Base-by-base conservation (phyloP, 345 rosid species). In the Barbarea vulgaris region DNA sequence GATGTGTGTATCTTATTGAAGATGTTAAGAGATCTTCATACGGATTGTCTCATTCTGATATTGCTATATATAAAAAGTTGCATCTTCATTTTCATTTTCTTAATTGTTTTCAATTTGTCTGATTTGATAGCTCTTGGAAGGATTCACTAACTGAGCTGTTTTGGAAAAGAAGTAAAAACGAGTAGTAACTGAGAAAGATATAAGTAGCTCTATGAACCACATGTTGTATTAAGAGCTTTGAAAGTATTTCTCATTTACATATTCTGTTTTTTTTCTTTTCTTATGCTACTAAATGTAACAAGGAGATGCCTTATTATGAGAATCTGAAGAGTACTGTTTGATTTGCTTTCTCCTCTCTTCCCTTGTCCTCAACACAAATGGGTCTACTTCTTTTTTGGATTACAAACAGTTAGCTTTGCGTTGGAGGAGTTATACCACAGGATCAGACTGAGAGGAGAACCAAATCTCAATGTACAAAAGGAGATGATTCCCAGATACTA, bases 211-310 rank as follows among this genome's bases (percentile, higher is more conserved):
- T 39, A 28, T 69, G 56, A 70, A 71, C 39, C 59, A 60, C 27
- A 25, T 62, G 30, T 27, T 62, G 75, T 76, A 69, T 69, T 69
- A 53, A 48, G 69, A 68, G 21, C 67, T 67, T 67, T 69, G 41
- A 30, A 25, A 61, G 69, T 69, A 76, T 51, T 51, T 61, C 48
- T 52, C 64, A 76, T 69, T 41, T 76, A 76, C 79, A 75, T 67
- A 37, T 37, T 13, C 11, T 18, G 61, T 48, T 58, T 67, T 22
- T 46, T 22, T 47, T 5, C 5, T 15, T 21, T 47, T 66, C 5
- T 58, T 21, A 48, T 71, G 59, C 59, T 71, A 47, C 62, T 39
- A 41, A 62, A 19, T 27, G 52, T 62, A 52, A 41, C 1, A 19
- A 62, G 55, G 33, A 52, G 62, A 72, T 52, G 31, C 28, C 22